These are phyloP conservation scores for Debaryomycetaceae sp. DNA, from an alignment of 1,139 yeast genomes.

Conservation along the genomic window DNA sequence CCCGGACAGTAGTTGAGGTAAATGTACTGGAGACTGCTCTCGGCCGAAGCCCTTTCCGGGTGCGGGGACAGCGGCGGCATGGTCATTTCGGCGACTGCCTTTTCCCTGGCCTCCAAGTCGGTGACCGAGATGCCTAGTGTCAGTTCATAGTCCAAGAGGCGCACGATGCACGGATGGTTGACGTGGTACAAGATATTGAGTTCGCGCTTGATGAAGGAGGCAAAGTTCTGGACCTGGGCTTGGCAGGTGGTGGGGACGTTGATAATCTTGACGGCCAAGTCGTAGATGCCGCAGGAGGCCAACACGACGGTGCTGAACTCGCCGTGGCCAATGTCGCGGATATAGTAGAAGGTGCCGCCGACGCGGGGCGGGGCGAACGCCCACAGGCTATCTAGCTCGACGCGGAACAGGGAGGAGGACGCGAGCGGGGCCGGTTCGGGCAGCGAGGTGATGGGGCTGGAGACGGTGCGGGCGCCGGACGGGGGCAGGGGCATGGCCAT, in stretches of 20 bases:
- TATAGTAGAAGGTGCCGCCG: conserved; percentile 11
- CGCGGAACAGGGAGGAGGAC: conserved; percentile 5
- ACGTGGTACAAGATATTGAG: conserved; percentile 45
- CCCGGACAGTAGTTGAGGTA: conserved; percentile 73
- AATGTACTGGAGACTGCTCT: conserved; percentile 33
- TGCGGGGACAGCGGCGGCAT: conserved; percentile 1
- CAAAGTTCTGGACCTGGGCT: conserved; percentile 31
- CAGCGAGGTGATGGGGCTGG: background rate
- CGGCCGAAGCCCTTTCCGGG: conserved; percentile 1
- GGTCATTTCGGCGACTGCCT: conserved; percentile 2
- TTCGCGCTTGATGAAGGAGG: conserved; percentile 67
- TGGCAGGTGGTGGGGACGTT: conserved; percentile 20
- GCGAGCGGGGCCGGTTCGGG: background rate
- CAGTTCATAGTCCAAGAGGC: conserved; percentile 23
- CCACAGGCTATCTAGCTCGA: conserved; percentile 1
- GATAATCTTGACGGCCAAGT: conserved; percentile 31
- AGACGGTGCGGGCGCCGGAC: background rate
- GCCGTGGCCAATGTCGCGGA: conserved; percentile 41
- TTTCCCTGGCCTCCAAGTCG: conserved; percentile 10
- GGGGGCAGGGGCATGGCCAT: conserved; percentile 12
- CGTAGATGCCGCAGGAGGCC: conserved; percentile 12
- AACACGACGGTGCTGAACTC: conserved; percentile 49
- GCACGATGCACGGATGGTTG: conserved; percentile 33
- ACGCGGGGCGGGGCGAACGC: conserved; percentile 7
- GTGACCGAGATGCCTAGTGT: conserved; percentile 11